Evolutionary conservation across 306 rosid genomes (phyloP), one percentile per base, ranked within the genome.

Genomic region (Medicago ruthenica): DNA sequence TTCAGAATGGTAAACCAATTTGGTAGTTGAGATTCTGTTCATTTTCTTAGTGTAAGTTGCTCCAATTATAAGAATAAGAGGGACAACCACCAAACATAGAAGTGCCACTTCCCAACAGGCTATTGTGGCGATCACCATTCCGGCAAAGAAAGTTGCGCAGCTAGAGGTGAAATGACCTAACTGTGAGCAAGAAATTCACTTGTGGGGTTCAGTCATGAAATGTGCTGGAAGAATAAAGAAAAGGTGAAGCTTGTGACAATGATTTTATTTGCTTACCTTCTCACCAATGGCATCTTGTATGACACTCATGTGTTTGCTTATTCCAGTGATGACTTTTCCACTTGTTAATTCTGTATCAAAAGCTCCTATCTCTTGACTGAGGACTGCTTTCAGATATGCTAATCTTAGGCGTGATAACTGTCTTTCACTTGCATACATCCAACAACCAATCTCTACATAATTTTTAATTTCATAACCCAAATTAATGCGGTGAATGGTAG

Each of bases 341-440:
- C 80, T 84, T 8, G 97, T 88, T 79, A 93, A 76, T 63, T 93
- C 90, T 67, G 98, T 91, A 73, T 93, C 97, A 70, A 89, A 93
- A 41, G 97, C 98, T 2, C 96, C 97, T 21, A 93, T 78, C 69
- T 93, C 98, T 76, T 91, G 98, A 77, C 82, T 78, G 5, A 93
- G 91, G 2, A 93, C 89, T 73, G 97, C 90, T 68, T 44, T 83
- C 51, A 93, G 83, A 77, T 86, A 90, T 11, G 90, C 97, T 31
- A 93, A 70, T 76, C 97, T 81, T 64, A 93, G 65, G 4, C 92
- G 88, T 0, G 70, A 76, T 47, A 87, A 51, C 73, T 93, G 98
- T 79, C 98, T 87, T 68, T 93, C 92, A 80, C 98, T 93, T 81
- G 97, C 41, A 71, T 93, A 89, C 93, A 93, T 93, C 95, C 96